Base-by-base conservation (phyloP, 2,329 filamentous ascomycete species). In the Fusarium hostae region DNA sequence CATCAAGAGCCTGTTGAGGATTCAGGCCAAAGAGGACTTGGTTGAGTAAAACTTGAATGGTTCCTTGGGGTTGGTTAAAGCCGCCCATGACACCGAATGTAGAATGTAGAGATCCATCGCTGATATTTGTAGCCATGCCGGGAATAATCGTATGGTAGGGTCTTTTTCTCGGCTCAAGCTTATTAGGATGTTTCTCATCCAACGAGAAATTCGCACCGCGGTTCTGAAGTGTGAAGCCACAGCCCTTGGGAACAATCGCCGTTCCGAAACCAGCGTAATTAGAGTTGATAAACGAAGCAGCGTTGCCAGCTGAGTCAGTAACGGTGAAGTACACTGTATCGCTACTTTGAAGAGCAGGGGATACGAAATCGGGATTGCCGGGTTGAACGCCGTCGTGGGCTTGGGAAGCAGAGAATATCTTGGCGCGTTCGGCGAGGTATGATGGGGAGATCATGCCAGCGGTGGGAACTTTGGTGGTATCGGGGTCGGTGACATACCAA, bases 131-230 rank as follows among this genome's bases (percentile, higher is more conserved):
- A 22, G 95, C 90, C 80, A 98, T 87, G 1, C 93, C 95, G 0
- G 96, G 95, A 76, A 99, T 99, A 80, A 99, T 98, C 59, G 96
- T 99, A 81, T 98, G 96, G 82, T 98, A 99, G 0, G 96, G 96
- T 48, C 96, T 84, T 84, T 98, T 98, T 37, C 90, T 85, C 0
- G 94, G 93, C 11, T 89, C 93, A 18, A 97, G 85, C 24, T 86
- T 87, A 78, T 98, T 98, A 2, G 95, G 94, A 78, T 97, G 95
- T 2, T 84, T 83, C 1, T 86, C 80, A 28, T 88, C 83, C 1
- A 99, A 87, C 2, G 87, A 89, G 82, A 99, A 98, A 80, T 95
- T 96, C 41, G 92, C 90, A 11, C 93, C 96, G 5, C 96, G 93
- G 84, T 97, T 98, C 80, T 99, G 96, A 24, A 99, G 87, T 2